phyloP scores from a whole-genome alignment of 2,329 filamentous ascomycete genomes.

The Neonectria hederae region DNA sequence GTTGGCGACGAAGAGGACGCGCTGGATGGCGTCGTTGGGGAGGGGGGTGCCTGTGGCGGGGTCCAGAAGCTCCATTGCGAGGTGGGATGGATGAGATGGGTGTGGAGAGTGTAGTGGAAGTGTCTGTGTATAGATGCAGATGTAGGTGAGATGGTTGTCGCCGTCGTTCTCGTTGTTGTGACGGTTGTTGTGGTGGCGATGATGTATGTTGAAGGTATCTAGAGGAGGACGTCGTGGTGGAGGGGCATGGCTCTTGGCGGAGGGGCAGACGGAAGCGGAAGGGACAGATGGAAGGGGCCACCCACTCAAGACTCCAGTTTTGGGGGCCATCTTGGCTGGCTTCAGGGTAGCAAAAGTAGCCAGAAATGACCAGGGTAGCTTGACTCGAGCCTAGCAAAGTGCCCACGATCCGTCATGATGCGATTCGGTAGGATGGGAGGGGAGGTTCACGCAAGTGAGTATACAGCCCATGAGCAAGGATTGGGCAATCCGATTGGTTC shows the following conservation, averaged over 20 bases:
- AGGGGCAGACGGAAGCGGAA: background rate
- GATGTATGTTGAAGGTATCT: background rate
- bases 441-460: background rate
- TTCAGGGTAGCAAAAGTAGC: background rate
- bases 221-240: conserved; percentile 9
- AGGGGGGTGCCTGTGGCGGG: conserved; percentile 75
- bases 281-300: background rate
- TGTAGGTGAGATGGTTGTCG: background rate
- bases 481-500: background rate
- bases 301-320: background rate
- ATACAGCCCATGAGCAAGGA: background rate
- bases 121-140: background rate
- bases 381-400: background rate
- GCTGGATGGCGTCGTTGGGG: conserved; percentile 81
- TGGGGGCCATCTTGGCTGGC: background rate
- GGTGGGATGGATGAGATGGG: background rate
- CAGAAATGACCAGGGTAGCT: conserved; percentile 29
- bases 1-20: conserved; percentile 80
- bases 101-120: background rate
- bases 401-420: conserved; percentile 27
- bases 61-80: conserved; percentile 71
- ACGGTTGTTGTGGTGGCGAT: background rate
- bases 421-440: conserved; percentile 25
- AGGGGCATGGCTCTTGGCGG: conserved; percentile 3
- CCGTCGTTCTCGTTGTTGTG: background rate